phyloP scores from a whole-genome alignment of 202 grass and related monocot species.

The Bolboschoenoplectus hybrid region DNA sequence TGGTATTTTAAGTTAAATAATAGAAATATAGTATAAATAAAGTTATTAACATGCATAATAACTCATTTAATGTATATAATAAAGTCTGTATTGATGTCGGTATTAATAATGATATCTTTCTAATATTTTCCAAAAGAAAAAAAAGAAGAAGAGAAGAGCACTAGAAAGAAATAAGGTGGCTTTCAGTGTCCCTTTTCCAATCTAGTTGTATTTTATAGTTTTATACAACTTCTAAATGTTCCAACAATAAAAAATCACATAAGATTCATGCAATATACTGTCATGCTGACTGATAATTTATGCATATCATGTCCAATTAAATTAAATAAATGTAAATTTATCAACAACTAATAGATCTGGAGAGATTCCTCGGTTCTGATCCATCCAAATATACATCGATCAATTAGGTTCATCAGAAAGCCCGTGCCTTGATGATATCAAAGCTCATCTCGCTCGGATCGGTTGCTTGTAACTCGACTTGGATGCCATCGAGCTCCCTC shows the following conservation, averaged over 20 bases:
- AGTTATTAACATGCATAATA: too few species aligned
- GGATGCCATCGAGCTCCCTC: slow-evolving; percentile 87
- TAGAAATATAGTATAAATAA: too few species aligned
- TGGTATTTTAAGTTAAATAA: too few species aligned
- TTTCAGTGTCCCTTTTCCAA: slow-evolving; percentile 20
- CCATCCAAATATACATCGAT: slow-evolving; percentile 19
- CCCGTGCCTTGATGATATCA: slow-evolving; percentile 73
- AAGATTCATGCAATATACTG: slow-evolving; percentile 6
- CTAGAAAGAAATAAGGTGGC: slow-evolving; percentile 13
- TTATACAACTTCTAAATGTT: slow-evolving; percentile 25
- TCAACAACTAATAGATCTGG: slow-evolving; percentile 30
- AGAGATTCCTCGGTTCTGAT: neutral
- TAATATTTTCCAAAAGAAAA: too few species aligned
- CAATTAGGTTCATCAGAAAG: slow-evolving; percentile 47
- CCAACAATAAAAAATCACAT: slow-evolving; percentile 28
- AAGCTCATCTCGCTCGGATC: slow-evolving; percentile 91
- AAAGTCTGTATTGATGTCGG: too few species aligned
- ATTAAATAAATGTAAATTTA: slow-evolving; percentile 25
- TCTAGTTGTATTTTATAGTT: slow-evolving; percentile 13
- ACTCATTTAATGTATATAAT: too few species aligned
- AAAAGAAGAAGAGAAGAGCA: neutral
- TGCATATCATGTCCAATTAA: slow-evolving; percentile 29
- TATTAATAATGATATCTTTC: too few species aligned
- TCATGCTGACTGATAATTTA: slow-evolving; percentile 23
- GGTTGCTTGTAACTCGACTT: slow-evolving; percentile 85